phyloP scores from a whole-genome alignment of 495 filamentous ascomycete species.

The Penicillium parvum region DNA sequence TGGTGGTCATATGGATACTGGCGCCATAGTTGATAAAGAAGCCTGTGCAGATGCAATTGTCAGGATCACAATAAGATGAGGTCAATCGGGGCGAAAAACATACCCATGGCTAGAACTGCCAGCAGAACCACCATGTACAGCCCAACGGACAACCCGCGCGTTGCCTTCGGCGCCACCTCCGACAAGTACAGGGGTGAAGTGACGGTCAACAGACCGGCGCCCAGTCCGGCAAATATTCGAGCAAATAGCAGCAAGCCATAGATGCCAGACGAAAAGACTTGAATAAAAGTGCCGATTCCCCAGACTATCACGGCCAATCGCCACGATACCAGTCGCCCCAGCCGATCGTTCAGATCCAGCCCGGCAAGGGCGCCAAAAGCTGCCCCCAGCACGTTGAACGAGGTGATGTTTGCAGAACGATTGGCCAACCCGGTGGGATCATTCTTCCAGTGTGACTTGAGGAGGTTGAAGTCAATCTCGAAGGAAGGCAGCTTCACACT shows the following conservation, averaged over 20 bases:
- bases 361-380: conserved; percentile 38
- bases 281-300: conserved; percentile 39
- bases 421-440: conserved; percentile 35
- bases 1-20: conserved; percentile 34
- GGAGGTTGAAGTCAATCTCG: conserved; percentile 36
- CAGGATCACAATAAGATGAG: background rate
- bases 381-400: conserved; percentile 43
- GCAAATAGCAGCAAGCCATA: conserved; percentile 44
- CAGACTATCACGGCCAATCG: conserved; percentile 38
- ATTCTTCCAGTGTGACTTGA: conserved; percentile 31
- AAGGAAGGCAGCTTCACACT: conserved; percentile 39
- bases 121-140: conserved; percentile 48
- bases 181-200: conserved; percentile 48
- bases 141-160: conserved; percentile 47
- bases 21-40: conserved; percentile 49
- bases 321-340: conserved; percentile 39
- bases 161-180: conserved; percentile 46
- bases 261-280: conserved; percentile 41
- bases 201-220: conserved; percentile 47
- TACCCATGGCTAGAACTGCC: conserved; percentile 35
- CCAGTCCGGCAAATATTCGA: conserved; percentile 43
- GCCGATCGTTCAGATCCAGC: conserved; percentile 38
- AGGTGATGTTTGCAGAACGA: conserved; percentile 43
- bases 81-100: conserved; percentile 3
- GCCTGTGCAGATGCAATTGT: conserved; percentile 19